Evolutionary conservation across 139 green algal genomes (phyloP).

Genomic region (Chlorella sorokiniana): DNA sequence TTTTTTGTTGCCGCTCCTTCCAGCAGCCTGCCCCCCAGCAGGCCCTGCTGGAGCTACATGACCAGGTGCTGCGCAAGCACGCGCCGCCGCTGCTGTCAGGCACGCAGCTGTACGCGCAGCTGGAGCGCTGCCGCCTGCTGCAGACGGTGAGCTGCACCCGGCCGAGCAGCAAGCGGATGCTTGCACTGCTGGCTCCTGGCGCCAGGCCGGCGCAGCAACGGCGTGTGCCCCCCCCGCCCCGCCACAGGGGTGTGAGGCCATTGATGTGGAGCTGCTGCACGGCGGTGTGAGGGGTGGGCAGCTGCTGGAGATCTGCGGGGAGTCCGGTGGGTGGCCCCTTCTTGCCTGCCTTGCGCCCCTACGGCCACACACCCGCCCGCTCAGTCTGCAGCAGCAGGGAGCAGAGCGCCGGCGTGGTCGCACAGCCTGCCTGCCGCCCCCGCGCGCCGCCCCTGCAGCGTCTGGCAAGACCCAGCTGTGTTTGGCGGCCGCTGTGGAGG

Average conservation of each 20-base stretch:
- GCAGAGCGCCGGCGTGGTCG: too few relatives aligned
- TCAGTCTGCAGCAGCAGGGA: too few relatives aligned
- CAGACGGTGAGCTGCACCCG: background rate
- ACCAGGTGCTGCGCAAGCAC: background rate
- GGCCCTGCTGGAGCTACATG: background rate
- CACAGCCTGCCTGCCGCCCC: background rate
- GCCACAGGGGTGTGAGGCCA: slow-evolving; percentile 18
- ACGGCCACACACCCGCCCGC: too few relatives aligned
- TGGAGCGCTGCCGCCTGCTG: background rate
- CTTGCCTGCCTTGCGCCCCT: too few relatives aligned
- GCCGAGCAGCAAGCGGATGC: background rate
- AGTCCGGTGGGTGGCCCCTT: slow-evolving; percentile 13
- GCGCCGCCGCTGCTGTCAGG: slow-evolving; percentile 11
- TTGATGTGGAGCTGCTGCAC: slow-evolving; percentile 36
- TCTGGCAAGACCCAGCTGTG: slow-evolving; percentile 53
- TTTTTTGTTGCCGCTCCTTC: too few relatives aligned
- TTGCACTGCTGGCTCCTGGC: too few relatives aligned
- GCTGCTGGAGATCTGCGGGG: slow-evolving; percentile 38
- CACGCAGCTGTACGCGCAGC: slow-evolving; percentile 10
- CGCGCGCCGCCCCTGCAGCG: background rate
- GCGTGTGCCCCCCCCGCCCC: too few relatives aligned
- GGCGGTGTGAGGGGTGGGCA: slow-evolving; percentile 38
- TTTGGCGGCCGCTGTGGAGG: slow-evolving; percentile 13
- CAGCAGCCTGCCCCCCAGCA: background rate
- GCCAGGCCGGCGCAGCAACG: too few relatives aligned